A percentile compares a stretch with the other conserved stretches of the same genome.
phyloP scores from a whole-genome alignment of 164 flowering plant species.

The Hamamelis virginiana region DNA sequence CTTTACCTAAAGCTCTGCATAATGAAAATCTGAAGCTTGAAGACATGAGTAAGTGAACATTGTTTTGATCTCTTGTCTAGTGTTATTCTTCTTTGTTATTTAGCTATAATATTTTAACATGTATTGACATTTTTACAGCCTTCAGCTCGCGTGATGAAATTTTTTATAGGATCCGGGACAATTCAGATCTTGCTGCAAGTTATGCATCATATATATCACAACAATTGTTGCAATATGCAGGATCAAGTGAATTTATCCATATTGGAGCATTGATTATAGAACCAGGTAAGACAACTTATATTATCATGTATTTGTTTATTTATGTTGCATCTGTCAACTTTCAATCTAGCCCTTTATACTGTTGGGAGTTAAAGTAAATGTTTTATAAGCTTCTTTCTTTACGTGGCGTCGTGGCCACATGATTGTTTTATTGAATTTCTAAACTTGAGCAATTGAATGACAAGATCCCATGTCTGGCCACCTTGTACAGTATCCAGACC shows the following conservation, averaged over 20 bases:
- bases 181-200: constrained; percentile 47
- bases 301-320: not conserved
- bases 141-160: constrained; percentile 64
- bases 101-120: constrained; percentile 5
- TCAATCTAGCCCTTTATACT: too few species aligned
- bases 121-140: constrained; percentile 38
- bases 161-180: constrained; percentile 56
- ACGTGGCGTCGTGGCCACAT: not conserved
- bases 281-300: constrained; percentile 64
- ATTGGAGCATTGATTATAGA: constrained; percentile 90
- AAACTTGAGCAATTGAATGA: not conserved
- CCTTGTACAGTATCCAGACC: not conserved
- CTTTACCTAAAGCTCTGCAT: constrained; percentile 49
- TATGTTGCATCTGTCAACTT: not conserved
- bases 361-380: not conserved
- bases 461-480: not conserved
- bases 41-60: constrained; percentile 44
- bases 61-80: not conserved
- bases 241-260: constrained; percentile 21
- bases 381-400: too few species aligned
- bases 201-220: constrained; percentile 64
- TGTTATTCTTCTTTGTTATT: constrained; percentile 1
- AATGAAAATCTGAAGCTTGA: constrained; percentile 22
- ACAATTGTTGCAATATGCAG: constrained; percentile 32
- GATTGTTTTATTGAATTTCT: not conserved